Evolutionary conservation across 2,329 filamentous ascomycete genomes (phyloP), one percentile per base, ranked within the genome.

Genomic region (Periconia macrospinosa): DNA sequence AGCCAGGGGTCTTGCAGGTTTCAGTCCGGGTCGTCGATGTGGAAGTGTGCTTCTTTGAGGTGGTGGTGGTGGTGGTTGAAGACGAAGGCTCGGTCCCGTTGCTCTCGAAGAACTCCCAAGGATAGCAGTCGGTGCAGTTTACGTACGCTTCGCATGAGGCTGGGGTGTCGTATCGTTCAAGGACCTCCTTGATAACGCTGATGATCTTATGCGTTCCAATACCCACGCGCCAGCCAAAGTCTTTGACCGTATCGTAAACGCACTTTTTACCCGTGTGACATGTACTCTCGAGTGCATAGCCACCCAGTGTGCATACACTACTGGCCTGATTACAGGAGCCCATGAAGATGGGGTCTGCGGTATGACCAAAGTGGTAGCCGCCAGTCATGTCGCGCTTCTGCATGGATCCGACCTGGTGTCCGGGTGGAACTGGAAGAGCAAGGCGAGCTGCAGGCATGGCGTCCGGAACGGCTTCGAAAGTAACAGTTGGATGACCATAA

Each of bases 81-180:
- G 88, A 89, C 0, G 86, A 91, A 1, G 81, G 83, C 58, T 92
- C 88, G 1, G 90, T 94, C 30, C 89, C 89, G 70, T 97, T 97
- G 71, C 92, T 96, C 73, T 92, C 88, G 68, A 91, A 95, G 80
- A 92, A 96, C 67, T 96, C 95, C 94, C 94, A 97, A 52, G 88
- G 86, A 53, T 85, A 90, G 67, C 93, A 97, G 71, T 99, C 94
- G 41, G 89, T 86, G 70, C 94, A 97, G 59, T 86, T 80, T 49
- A 86, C 81, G 7, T 93, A 92, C 30, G 83, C 80, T 50, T 83
- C 83, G 74, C 94, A 97, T 60, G 84, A 78, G 0, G 94, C 89
- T 0, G 95, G 90, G 3, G 81, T 78, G 57, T 95, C 89, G 67
- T 97, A 97, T 63, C 86, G 87, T 66, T 88, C 82, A 56, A 97